Evolutionary conservation across 179 eudicot species (phyloP), one percentile per base, ranked within the genome.

Genomic region (Beta corolliflora): DNA sequence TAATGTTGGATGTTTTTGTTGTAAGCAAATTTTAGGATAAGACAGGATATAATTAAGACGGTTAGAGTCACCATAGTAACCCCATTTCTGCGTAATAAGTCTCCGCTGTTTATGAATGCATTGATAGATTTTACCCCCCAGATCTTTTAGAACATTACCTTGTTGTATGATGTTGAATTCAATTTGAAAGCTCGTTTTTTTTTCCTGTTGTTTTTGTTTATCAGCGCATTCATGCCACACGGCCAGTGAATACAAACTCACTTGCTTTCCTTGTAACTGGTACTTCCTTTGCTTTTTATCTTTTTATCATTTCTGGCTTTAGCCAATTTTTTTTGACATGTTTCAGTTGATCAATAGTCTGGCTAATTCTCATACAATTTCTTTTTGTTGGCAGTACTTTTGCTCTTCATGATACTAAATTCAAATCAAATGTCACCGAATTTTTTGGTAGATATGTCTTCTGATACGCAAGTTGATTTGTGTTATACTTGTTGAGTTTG

Each of bases 201-300:
- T 58, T 36, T 29, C 80, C 3, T 69, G 46, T 83, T 82, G 45
- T 71, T 53, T 78, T 68, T 79, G 61, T 71, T 81, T 58, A 44
- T 87, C 92, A 95, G 99, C 98, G 97, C 56, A 88, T 92, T 70
- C 97, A 91, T 89, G 87, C 97, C 44, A 82, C 92, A 59, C 91
- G 98, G 55, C 94, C 98, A 29, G 92, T 91, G 82, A 88, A 92
- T 88, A 84, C 93, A 65, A 95, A 91, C 81, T 95, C 97, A 66
- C 89, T 92, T 31, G 98, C 98, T 46, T 91, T 95, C 82, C 92
- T 95, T 87, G 91, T 95, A 76, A 95, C 98, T 84, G 98, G 98
- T 95, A 86, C 45, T 29, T 18, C 80, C n/a, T 29, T 46, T 78
- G 50, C n/a, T n/a, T n/a, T n/a, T n/a, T n/a, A n/a, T n/a, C 54